A percentile compares a stretch with the other conserved stretches of the same genome.
Evolutionary conservation across 2,329 filamentous ascomycete genomes (phyloP).

Genomic region (Podosphaera leucotricha): DNA sequence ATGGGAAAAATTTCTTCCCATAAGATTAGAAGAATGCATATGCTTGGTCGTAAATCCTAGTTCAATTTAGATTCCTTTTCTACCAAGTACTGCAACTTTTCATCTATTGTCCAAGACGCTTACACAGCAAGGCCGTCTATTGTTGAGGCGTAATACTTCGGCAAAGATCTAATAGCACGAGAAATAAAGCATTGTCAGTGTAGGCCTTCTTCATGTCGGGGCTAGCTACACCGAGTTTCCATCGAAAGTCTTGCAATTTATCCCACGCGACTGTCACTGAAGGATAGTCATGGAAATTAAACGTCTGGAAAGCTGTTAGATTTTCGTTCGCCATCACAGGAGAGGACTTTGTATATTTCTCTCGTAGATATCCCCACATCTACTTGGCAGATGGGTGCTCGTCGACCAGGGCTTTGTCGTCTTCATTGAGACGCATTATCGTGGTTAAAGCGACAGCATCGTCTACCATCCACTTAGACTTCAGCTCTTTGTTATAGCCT

Average conservation of each 20-base stretch:
- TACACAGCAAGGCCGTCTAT: background rate
- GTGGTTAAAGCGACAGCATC: background rate
- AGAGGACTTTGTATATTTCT: background rate
- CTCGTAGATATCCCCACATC: background rate
- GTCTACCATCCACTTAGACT: background rate
- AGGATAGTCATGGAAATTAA: background rate
- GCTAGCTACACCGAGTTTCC: background rate
- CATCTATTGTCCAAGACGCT: background rate
- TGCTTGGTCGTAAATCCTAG: background rate
- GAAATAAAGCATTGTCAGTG: background rate
- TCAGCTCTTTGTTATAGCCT: background rate
- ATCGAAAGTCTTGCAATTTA: background rate
- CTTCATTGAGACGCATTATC: background rate
- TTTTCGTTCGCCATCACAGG: background rate
- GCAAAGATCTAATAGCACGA: background rate
- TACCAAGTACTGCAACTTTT: background rate
- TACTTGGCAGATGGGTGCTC: background rate
- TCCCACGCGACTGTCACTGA: background rate
- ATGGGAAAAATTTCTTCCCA: background rate
- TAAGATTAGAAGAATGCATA: background rate
- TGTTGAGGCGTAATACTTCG: background rate
- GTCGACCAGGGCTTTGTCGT: background rate
- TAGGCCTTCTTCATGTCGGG: background rate
- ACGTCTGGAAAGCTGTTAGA: background rate
- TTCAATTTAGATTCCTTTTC: background rate